These are phyloP conservation scores for Hanseniaspora guilliermondii DNA, from an alignment of 805 yeast genomes.

Conservation along the genomic window DNA sequence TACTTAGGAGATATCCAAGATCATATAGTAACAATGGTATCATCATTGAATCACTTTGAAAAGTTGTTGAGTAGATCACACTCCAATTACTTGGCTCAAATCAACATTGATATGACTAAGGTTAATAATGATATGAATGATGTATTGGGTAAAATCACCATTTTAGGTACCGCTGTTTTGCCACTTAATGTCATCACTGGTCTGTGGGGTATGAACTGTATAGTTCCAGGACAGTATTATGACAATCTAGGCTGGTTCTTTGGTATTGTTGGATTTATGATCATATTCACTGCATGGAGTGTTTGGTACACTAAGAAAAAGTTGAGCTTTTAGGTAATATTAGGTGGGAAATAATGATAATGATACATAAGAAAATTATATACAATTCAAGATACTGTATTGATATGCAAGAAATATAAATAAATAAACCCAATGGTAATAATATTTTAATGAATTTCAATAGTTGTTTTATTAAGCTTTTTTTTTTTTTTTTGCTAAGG, in stretches of 20 bases:
- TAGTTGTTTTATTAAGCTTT: too few species aligned
- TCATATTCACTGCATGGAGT: slow-evolving; percentile 34
- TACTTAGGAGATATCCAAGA: slow-evolving; percentile 95
- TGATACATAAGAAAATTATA: too few species aligned
- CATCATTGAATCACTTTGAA: slow-evolving; percentile 85
- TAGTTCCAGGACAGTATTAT: slow-evolving; percentile 81
- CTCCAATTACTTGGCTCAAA: slow-evolving; percentile 89
- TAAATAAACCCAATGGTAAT: too few species aligned
- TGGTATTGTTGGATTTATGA: slow-evolving; percentile 37
- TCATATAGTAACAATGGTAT: slow-evolving; percentile 95
- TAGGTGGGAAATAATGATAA: not conserved
- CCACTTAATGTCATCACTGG: slow-evolving; percentile 95
- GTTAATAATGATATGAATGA: slow-evolving; percentile 96
- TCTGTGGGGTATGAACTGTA: slow-evolving; percentile 96
- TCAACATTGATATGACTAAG: slow-evolving; percentile 93
- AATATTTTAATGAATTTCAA: too few species aligned
- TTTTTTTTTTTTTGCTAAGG: too few species aligned
- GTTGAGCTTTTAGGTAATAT: slow-evolving; percentile 26
- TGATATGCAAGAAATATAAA: too few species aligned
- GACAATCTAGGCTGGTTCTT: slow-evolving; percentile 58
- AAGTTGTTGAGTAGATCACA: slow-evolving; percentile 89
- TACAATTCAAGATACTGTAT: too few species aligned
- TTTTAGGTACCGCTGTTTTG: slow-evolving; percentile 84
- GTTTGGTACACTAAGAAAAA: slow-evolving; percentile 38
- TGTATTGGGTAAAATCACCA: slow-evolving; percentile 83